Conservation (phyloP, 306 rosid genomes). For the Ormosia semicastrata region DNA sequence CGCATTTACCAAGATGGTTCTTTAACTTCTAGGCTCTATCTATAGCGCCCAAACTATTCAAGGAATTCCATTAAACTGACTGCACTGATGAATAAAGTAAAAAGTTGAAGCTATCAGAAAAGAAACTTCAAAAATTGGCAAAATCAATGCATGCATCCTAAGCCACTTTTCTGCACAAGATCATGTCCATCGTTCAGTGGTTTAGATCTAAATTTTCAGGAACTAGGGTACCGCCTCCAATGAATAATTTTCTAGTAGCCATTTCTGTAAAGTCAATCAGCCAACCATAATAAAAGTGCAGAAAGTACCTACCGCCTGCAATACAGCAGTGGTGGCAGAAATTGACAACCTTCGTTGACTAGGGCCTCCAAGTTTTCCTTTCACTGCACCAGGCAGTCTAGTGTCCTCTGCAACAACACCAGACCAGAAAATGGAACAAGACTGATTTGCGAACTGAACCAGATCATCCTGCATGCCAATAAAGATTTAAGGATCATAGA, state of each 20-base stretch:
- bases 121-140: not conserved
- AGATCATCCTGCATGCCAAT: constrained; percentile 67
- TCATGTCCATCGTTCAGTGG: not conserved
- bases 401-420: constrained; percentile 40
- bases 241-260: constrained; percentile 13
- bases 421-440: constrained; percentile 77
- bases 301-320: constrained; percentile 72
- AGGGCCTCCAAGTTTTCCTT: constrained; percentile 96
- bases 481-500: constrained; percentile 26
- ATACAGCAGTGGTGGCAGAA: constrained; percentile 61
- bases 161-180: not conserved
- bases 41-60: not conserved
- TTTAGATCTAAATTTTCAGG: not conserved
- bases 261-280: constrained; percentile 10
- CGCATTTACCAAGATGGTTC: constrained; percentile 10
- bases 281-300: constrained; percentile 20
- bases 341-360: constrained; percentile 89
- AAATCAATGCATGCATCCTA: constrained; percentile 10
- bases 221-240: not conserved
- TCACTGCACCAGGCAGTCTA: constrained; percentile 74
- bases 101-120: constrained; percentile 15
- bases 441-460: constrained; percentile 58
- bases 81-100: not conserved
- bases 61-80: not conserved
- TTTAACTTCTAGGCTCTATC: not conserved